Evolutionary conservation across 768 basidiomycete species (phyloP), one percentile per base, ranked within the genome.

Genomic region (Tricholoma bakamatsutake): DNA sequence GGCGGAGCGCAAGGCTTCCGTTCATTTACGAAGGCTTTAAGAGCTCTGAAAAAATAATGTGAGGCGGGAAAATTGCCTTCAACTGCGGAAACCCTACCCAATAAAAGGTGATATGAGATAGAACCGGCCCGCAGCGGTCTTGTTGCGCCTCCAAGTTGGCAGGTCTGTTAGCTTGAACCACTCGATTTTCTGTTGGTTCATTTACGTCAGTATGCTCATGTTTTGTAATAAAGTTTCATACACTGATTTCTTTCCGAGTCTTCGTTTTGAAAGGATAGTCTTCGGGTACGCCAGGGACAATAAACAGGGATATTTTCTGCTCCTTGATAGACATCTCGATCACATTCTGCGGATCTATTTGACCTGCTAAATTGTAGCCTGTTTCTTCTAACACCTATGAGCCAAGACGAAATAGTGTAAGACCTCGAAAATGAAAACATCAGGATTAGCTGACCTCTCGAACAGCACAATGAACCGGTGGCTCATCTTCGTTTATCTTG

Each of bases 241-340:
- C 95, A 66, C 94, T 96, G 63, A 99, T 99, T 77, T 99, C 97
- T 72, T 98, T 99, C 55, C 96, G 79, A 1, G 97, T 99, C 70
- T 88, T 87, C 5, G 97, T 97, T 71, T 89, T 81, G 74, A 99
- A 99, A 2, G 79, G 77, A 59, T 84, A 94, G 63, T 90, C 84
- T 71, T 98, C 94, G 34, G 90, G 83, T 4, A 99, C 85, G 31
- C 87, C 87, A 31, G 88, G 80, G 30, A 98, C 90, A 66, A 99
- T 85, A 69, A 85, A 99, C 55, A 99, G 74, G 42, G 92, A 91
- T 56, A 98, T 88, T 60, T 81, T 83, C 71, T 98, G 96, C 62
- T 94, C 93, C 67, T 84, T 88, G 69, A 95, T 91, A 42, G 86
- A 85, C 69, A 92, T 79, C 67, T 93, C 85, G 67, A 98, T 87